These are phyloP conservation scores for Letharia columbiana DNA, from an alignment of 495 filamentous ascomycete genomes.

Conservation along the genomic window DNA sequence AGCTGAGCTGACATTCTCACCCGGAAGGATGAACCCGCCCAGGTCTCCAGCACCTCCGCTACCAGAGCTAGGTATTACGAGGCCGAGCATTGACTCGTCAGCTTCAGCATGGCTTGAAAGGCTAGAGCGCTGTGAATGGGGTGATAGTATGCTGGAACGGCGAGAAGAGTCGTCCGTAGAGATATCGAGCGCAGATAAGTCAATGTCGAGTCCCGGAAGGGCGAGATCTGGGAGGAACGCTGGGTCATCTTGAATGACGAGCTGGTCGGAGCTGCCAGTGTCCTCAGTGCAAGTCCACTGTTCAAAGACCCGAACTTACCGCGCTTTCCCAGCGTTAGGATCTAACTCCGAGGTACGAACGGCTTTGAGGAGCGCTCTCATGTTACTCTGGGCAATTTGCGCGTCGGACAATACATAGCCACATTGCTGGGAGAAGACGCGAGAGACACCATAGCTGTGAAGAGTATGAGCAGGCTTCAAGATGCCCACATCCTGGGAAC, in stretches of 20 bases:
- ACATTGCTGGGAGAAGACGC: conserved; percentile 81
- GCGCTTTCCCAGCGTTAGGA: conserved; percentile 59
- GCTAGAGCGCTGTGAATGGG: conserved; percentile 30
- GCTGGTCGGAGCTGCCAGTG: conserved; percentile 59
- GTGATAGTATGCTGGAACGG: conserved; percentile 31
- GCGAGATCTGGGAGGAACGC: conserved; percentile 66
- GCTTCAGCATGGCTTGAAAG: conserved; percentile 26
- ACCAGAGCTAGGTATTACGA: conserved; percentile 28
- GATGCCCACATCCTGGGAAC: conserved; percentile 20
- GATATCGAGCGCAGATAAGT: conserved; percentile 36
- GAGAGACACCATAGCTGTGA: conserved; percentile 67
- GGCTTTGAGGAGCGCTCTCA: conserved; percentile 54
- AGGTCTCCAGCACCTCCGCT: conserved; percentile 28
- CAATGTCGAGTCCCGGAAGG: conserved; percentile 49
- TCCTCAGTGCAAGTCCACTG: conserved; percentile 5
- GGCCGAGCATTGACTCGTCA: conserved; percentile 20
- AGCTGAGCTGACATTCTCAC: conserved; percentile 30
- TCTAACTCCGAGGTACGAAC: conserved; percentile 54
- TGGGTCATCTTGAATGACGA: conserved; percentile 76
- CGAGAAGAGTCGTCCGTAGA: conserved; percentile 29
- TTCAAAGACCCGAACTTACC: conserved; percentile 40
- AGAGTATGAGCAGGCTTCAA: conserved; percentile 6
- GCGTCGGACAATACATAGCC: conserved; percentile 75
- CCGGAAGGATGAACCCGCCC: conserved; percentile 31
- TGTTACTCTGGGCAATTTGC: conserved; percentile 63